Percentiles rank a stretch among this genome's conserved stretches.
Conservation (phyloP, 768 basidiomycete genomes). For the Cystoderma amianthinum region DNA sequence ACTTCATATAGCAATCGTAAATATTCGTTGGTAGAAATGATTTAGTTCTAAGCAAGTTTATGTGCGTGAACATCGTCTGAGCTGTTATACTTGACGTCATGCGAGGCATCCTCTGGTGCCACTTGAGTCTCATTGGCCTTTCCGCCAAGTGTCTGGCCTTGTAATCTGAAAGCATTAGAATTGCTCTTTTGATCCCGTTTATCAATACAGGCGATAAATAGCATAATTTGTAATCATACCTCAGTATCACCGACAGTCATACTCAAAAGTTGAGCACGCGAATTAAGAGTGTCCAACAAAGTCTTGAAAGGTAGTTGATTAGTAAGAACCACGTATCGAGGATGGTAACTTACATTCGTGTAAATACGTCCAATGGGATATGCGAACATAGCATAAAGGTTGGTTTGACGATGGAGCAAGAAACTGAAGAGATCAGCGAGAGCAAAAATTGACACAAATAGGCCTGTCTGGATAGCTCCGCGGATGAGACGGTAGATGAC, state of each 20-base stretch:
- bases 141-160: no score
- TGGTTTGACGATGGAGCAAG: constrained; percentile 25
- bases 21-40: no score
- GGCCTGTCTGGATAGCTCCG: constrained; percentile 47
- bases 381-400: constrained; percentile 26
- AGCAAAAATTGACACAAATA: constrained; percentile 45
- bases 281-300: constrained; percentile 34
- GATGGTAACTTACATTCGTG: constrained; percentile 32
- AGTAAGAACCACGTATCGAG: background rate
- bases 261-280: constrained; percentile 27
- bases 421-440: constrained; percentile 40
- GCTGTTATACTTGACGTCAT: no score
- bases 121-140: no score
- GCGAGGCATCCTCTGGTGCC: no score
- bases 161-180: no score
- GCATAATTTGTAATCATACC: no score
- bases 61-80: no score
- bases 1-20: no score
- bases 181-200: no score
- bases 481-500: constrained; percentile 48
- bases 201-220: no score
- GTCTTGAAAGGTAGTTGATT: constrained; percentile 20
- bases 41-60: no score
- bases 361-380: constrained; percentile 33
- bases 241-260: constrained; percentile 23